Base-by-base conservation (phyloP, 306 rosid species). In the Leucaena leucocephala region DNA sequence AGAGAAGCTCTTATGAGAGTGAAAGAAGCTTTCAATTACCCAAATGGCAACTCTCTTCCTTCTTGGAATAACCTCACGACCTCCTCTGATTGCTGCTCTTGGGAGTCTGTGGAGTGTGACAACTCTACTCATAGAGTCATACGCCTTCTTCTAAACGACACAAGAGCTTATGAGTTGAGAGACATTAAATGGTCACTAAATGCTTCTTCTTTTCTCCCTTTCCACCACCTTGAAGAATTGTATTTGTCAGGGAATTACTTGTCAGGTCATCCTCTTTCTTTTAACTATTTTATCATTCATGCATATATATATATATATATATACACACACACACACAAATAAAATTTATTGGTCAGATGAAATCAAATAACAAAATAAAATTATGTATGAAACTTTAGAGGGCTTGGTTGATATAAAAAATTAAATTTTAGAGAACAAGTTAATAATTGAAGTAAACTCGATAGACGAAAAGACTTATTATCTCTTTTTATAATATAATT, bases 11-110 rank as follows among this genome's bases (percentile, higher is more conserved):
- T 76, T 62, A 0, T 63, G 48, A 76, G 27, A 63, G 21, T 76
- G 21, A 76, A 64, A 48, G 72, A 16, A 9, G 72, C 62, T 8
- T 76, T 76, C 48, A 63, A 46, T 76, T 68, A 76, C 15, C 72
- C 79, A 45, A 76, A 76, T 63, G 79, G 72, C 0, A n/a, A 62
- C 16, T 8, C 72, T 44, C 72, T 76, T 48, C 17, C 63, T 63
- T 76, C 79, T 2, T 76, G 79, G 79, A 16, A 8, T 19, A 55
- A 59, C 42, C 59, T 3, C 9, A 21, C 7, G 0, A 4, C 7
- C 0, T 21, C 2, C 10, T 40, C 35, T 75, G 44, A 61, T 3
- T 59, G 78, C 70, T 42, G 59, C 69, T 43, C 58, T 6, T 74
- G 78, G 77, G 78, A 75, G 70, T 49, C 34, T 13, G 45, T 75